A percentile compares a stretch with the other conserved stretches of the same genome.
phyloP scores from a whole-genome alignment of 805 yeast genomes.

The Teunomyces barrocoloradensis region DNA sequence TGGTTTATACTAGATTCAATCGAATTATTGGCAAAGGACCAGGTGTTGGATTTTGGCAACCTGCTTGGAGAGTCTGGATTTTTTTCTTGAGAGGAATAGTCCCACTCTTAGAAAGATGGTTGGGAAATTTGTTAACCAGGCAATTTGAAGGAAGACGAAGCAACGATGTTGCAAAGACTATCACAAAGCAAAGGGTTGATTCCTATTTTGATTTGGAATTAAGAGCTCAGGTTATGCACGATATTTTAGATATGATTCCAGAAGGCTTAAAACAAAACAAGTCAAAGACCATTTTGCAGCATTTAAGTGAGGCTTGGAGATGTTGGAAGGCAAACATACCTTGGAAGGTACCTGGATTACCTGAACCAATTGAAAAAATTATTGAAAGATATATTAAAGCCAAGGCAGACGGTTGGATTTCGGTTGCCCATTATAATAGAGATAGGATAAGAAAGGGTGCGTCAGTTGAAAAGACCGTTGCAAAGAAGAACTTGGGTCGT shows the following conservation, averaged over 20 bases:
- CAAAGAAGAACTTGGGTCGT: constrained; percentile 89
- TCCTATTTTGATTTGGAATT: constrained; percentile 92
- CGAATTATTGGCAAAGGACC: constrained; percentile 93
- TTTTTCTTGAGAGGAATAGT: constrained; percentile 87
- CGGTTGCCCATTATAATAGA: constrained; percentile 89
- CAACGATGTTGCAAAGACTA: constrained; percentile 87
- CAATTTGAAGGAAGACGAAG: constrained; percentile 95
- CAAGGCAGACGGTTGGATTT: constrained; percentile 95
- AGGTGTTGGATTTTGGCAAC: constrained; percentile 99
- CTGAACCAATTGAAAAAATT: constrained; percentile 82
- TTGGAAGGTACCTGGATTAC: constrained; percentile 96
- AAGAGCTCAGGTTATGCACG: constrained; percentile 92
- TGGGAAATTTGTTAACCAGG: constrained; percentile 84
- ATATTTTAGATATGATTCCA: constrained; percentile 95
- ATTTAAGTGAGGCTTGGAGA: constrained; percentile 97
- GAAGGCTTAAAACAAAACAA: constrained; percentile 87
- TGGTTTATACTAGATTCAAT: constrained; percentile 83
- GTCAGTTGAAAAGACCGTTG: constrained; percentile 90
- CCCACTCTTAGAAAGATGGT: constrained; percentile 92
- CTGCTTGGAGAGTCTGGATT: constrained; percentile 97
- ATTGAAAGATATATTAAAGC: constrained; percentile 89
- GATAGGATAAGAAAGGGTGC: constrained; percentile 88
- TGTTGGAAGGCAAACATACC: constrained; percentile 99
- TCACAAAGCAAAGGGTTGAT: constrained; percentile 93
- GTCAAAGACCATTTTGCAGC: constrained; percentile 85